Evolutionary conservation across 768 basidiomycete genomes (phyloP), one percentile per base, ranked within the genome.

Genomic region (Mycena leptocephala): DNA sequence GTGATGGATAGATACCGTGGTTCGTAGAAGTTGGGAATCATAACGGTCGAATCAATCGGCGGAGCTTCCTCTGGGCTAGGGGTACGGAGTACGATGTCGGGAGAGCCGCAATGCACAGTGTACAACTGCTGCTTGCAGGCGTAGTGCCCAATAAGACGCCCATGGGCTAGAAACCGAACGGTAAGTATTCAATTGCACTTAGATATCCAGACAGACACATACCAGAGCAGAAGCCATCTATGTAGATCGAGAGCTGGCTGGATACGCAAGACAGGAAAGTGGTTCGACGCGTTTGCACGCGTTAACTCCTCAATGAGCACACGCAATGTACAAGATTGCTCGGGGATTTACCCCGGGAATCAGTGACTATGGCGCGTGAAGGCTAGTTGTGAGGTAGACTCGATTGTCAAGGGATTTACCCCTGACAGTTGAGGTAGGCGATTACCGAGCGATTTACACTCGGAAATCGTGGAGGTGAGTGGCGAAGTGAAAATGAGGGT

Each of bases 101-200:
- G 14, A 24, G 68, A 69, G 55, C 68, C 56, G 22, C 30, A n/a
- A 41, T 59, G 18, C 14, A 68, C 67, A 2, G 18, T 68, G 55
- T 56, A 68, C 53, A 68, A 55, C 39, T 58, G 53, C 2, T 58
- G 18, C 3, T 26, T 13, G 39, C 5, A 14, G 41, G 28, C 11
- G 39, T 69, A 69, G n/a, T 69, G 56, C 28, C 68, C 56, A 9
- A 5, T 8, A 58, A 69, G 68, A 32, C 28, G 56, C 10, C 55
- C 55, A 9, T 18, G 20, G 39, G 68, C 68, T 59, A 14, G 46
- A 55, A 43, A 43, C 10, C 10, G 46, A 10, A n/a, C n/a, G n/a
- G n/a, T 68, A 2, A 68, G 67, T 41, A 37, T 55, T n/a, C 20
- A 41, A 68, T 28, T 56, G 18, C 33, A 22, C 26, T 1, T 18